Evolutionary conservation across 306 rosid genomes (phyloP).

Genomic region (Senna siamea): DNA sequence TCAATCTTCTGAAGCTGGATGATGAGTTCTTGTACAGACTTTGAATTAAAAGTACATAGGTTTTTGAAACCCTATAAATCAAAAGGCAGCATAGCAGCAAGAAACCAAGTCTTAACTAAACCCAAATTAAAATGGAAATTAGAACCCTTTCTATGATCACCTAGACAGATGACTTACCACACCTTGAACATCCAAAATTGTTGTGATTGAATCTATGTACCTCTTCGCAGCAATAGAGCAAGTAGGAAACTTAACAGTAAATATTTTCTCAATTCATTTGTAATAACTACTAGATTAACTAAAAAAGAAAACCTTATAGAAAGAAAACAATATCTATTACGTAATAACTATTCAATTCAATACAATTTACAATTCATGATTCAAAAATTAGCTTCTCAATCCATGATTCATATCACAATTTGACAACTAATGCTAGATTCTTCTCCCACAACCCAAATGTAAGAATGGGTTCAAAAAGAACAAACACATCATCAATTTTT

Average conservation of each 20-base stretch:
- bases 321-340: too few relatives aligned
- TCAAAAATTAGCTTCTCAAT: too few relatives aligned
- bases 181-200: slow-evolving; percentile 67
- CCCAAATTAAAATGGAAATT: not conserved
- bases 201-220: slow-evolving; percentile 65
- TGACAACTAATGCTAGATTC: too few relatives aligned
- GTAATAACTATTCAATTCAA: too few relatives aligned
- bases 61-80: slow-evolving; percentile 57
- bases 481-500: too few relatives aligned
- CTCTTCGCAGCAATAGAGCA: slow-evolving; percentile 72
- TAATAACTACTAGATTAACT: too few relatives aligned
- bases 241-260: slow-evolving; percentile 66
- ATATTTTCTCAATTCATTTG: slow-evolving; percentile 56
- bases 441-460: too few relatives aligned
- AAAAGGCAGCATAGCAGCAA: slow-evolving; percentile 3
- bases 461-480: too few relatives aligned
- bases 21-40: slow-evolving; percentile 60
- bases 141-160: not conserved
- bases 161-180: slow-evolving; percentile 48
- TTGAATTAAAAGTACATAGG: too few relatives aligned
- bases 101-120: not conserved
- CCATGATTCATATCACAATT: too few relatives aligned
- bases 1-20: slow-evolving; percentile 63
- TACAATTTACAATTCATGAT: too few relatives aligned
- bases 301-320: too few relatives aligned